phyloP scores from a whole-genome alignment of 352 stramenopile genomes.

The Pythium periplocum region DNA sequence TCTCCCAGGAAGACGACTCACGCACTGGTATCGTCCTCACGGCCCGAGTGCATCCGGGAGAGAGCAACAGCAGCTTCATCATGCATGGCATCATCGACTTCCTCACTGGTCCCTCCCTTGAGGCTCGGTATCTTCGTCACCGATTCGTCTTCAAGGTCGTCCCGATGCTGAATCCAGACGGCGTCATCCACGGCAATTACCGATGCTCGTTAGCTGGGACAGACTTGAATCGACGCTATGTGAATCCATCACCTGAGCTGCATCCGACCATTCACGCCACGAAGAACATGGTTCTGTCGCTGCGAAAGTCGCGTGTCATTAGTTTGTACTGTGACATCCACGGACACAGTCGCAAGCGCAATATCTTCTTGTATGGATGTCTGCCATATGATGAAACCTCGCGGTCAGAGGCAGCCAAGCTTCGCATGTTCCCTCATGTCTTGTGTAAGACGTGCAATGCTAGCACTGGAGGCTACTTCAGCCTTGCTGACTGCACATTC shows the following conservation, averaged over 20 bases:
- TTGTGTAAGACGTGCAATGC: constrained; percentile 47
- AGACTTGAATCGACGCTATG: constrained; percentile 86
- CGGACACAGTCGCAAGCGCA: constrained; percentile 84
- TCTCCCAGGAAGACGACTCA: constrained; percentile 44
- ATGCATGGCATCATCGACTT: constrained; percentile 89
- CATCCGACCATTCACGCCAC: constrained; percentile 75
- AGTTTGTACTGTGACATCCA: constrained; percentile 87
- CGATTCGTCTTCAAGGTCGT: constrained; percentile 89
- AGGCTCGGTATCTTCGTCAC: constrained; percentile 69
- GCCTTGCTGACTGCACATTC: constrained; percentile 67
- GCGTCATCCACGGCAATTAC: constrained; percentile 91
- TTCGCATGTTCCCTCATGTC: constrained; percentile 71
- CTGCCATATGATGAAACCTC: constrained; percentile 35
- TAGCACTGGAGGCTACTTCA: constrained; percentile 45
- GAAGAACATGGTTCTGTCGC: constrained; percentile 67
- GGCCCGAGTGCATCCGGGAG: constrained; percentile 82
- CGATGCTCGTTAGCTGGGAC: constrained; percentile 78
- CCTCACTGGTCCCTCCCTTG: constrained; percentile 61
- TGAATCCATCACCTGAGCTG: constrained; percentile 36
- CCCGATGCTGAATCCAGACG: constrained; percentile 92
- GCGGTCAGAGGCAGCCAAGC: constrained; percentile 36
- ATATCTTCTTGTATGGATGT: constrained; percentile 87
- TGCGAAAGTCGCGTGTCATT: constrained; percentile 38
- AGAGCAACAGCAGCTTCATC: constrained; percentile 87
- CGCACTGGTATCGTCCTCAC: constrained; percentile 75